These are phyloP conservation scores for Agastache rugosa DNA, from an alignment of 257 asterid genomes.

Conservation along the genomic window DNA sequence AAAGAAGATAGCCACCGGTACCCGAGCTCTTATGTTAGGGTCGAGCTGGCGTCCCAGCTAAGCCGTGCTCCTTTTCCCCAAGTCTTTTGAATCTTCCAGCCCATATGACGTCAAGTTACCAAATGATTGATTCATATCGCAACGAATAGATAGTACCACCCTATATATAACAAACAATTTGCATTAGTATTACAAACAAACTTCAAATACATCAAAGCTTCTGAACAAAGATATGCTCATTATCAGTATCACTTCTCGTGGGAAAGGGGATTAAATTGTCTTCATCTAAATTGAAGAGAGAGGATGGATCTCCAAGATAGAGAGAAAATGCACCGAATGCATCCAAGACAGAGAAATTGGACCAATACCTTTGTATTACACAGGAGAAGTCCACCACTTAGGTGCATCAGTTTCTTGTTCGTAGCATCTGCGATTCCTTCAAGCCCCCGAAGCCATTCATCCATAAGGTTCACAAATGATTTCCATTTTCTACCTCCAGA, in stretches of 20 bases:
- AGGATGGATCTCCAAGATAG: too few relatives aligned
- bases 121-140: not conserved
- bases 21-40: not conserved
- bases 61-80: not conserved
- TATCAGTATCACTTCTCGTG: too few relatives aligned
- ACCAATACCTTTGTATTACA: not conserved
- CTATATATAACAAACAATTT: not conserved
- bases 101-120: not conserved
- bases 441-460: not conserved
- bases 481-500: conserved; percentile 15
- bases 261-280: not conserved
- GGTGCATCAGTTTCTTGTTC: not conserved
- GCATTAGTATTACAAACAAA: not conserved
- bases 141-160: conserved; percentile 13
- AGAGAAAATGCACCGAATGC: too few relatives aligned
- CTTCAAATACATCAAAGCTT: not conserved
- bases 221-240: not conserved
- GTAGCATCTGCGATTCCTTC: conserved; percentile 8
- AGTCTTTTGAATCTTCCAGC: conserved; percentile 9
- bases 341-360: not conserved
- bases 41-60: not conserved
- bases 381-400: conserved; percentile 1
- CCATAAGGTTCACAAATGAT: conserved; percentile 5
- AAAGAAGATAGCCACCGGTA: not conserved
- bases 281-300: too few relatives aligned